These are phyloP conservation scores for Epichloe brachyelytri DNA, from an alignment of 2,329 filamentous ascomycete genomes.

Conservation along the genomic window DNA sequence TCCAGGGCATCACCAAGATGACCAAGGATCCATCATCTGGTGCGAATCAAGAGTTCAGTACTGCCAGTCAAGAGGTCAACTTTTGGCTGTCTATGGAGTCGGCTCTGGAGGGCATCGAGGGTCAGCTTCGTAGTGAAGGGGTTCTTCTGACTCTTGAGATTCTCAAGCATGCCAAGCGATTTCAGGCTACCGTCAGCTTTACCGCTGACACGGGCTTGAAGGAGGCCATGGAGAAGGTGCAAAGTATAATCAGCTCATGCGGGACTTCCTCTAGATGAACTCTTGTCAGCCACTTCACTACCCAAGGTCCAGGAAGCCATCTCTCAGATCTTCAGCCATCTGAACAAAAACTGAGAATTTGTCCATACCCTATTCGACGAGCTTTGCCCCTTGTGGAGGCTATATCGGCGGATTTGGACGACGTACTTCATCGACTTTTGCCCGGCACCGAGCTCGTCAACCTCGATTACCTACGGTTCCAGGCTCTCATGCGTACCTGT, in stretches of 20 bases:
- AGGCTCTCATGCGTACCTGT: conserved; percentile 68
- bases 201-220: conserved; percentile 90
- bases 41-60: conserved; percentile 42
- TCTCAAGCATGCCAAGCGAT: conserved; percentile 91
- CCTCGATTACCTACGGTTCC: conserved; percentile 83
- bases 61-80: conserved; percentile 94
- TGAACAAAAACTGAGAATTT: conserved; percentile 96
- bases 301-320: conserved; percentile 82
- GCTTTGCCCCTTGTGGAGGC: conserved; percentile 91
- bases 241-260: conserved; percentile 98
- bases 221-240: conserved; percentile 89
- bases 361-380: conserved; percentile 84
- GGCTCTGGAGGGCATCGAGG: conserved; percentile 81
- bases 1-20: conserved; percentile 91
- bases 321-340: conserved; percentile 77
- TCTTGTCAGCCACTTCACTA: conserved; percentile 82
- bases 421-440: conserved; percentile 71
- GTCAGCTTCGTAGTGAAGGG: conserved; percentile 75
- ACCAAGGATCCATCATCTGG: conserved; percentile 63
- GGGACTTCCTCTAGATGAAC: conserved; percentile 90
- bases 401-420: conserved; percentile 86
- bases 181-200: conserved; percentile 95
- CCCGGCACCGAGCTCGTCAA: conserved; percentile 83
- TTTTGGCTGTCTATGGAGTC: conserved; percentile 98
- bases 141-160: conserved; percentile 88